phyloP scores from a whole-genome alignment of 768 basidiomycete genomes.

The Naganishia antarctica region DNA sequence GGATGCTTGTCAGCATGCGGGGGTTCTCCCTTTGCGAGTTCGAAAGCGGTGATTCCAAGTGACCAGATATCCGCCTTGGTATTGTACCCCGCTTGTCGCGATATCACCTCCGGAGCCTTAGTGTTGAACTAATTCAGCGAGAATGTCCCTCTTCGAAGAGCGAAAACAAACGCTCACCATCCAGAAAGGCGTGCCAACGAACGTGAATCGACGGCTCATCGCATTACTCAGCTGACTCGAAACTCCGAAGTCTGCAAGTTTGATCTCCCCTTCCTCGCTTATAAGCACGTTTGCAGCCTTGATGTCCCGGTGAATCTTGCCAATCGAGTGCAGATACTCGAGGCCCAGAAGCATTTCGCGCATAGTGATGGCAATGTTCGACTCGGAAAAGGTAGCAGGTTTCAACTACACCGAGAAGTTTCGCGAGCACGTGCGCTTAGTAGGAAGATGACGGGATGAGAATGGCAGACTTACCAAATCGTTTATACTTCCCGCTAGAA shows the following conservation, averaged over 20 bases:
- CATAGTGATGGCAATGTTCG: constrained; percentile 89
- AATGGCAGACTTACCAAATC: constrained; percentile 5
- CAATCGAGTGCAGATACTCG: constrained; percentile 90
- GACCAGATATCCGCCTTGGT: constrained; percentile 97
- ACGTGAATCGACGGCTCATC: constrained; percentile 83
- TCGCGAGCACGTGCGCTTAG: no score
- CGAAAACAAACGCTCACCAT: constrained; percentile 28
- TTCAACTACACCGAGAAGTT: no score
- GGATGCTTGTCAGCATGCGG: constrained; percentile 87
- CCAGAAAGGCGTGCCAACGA: constrained; percentile 61
- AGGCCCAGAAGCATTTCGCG: constrained; percentile 88
- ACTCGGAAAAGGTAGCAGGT: constrained; percentile 81
- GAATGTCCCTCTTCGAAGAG: not conserved
- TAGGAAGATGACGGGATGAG: no score
- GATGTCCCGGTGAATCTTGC: constrained; percentile 97
- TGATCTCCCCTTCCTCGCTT: constrained; percentile 85
- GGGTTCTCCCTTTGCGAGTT: constrained; percentile 96
- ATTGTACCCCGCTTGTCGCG: constrained; percentile 88
- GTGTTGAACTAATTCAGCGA: not conserved
- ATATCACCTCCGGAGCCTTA: constrained; percentile 88
- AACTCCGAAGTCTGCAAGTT: constrained; percentile 97
- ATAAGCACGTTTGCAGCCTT: constrained; percentile 95
- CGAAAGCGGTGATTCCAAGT: constrained; percentile 93
- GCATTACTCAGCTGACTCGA: constrained; percentile 86
- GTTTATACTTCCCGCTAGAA: constrained; percentile 66